Conservation (phyloP, 176 grass and related monocot species). For the Carex myosuroides region DNA sequence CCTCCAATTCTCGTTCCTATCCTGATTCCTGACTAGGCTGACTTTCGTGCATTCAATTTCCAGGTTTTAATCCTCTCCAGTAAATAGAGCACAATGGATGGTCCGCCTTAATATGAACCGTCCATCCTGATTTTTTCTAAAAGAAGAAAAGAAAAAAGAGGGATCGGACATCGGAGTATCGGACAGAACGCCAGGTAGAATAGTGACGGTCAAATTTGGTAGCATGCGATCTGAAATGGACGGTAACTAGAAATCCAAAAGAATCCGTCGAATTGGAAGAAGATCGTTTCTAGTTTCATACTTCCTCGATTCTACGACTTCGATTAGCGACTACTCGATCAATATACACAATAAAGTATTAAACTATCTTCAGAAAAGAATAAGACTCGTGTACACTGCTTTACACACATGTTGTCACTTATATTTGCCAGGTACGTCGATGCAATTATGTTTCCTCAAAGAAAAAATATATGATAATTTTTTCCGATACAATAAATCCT, state of each 20-base stretch:
- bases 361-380: not conserved
- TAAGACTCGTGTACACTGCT: not conserved
- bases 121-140: not conserved
- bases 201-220: not conserved
- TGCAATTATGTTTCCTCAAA: not conserved
- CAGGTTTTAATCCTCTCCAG: too few relatives aligned
- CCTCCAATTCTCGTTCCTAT: not conserved
- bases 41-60: not conserved
- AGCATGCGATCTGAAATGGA: not conserved
- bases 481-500: not conserved
- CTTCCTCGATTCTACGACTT: not conserved
- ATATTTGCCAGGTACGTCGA: not conserved
- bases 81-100: too few relatives aligned
- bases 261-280: not conserved
- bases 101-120: not conserved
- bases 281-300: not conserved
- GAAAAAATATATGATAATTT: not conserved
- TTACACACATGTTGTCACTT: not conserved
- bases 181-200: not conserved
- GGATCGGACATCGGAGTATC: not conserved
- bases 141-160: too few relatives aligned
- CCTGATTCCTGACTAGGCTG: not conserved
- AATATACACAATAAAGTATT: not conserved
- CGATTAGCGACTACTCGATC: not conserved
- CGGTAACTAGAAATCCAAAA: not conserved